A percentile compares a stretch with the other conserved stretches of the same genome.
These are phyloP conservation scores for Yarrowia keelungensis DNA, from an alignment of 805 yeast species.

Conservation along the genomic window DNA sequence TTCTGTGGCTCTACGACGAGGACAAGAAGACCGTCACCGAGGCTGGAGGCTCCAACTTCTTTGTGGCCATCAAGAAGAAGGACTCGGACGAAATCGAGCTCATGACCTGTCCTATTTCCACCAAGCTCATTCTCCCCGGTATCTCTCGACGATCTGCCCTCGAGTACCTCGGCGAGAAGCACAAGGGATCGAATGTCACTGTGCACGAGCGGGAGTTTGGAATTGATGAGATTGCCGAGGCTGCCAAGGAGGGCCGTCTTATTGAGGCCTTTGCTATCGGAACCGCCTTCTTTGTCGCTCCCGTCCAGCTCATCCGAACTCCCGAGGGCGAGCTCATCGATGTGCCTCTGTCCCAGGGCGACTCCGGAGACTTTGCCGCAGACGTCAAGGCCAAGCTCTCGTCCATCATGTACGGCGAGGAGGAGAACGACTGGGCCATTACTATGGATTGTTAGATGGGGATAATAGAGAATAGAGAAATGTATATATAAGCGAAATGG, in stretches of 20 bases:
- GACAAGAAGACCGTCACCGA: constrained; percentile 81
- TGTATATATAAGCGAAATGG: too few relatives aligned
- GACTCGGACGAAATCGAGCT: constrained; percentile 80
- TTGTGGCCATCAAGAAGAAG: constrained; percentile 77
- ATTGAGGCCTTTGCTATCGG: constrained; percentile 97
- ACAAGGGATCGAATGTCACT: constrained; percentile 79
- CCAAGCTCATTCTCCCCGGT: constrained; percentile 90
- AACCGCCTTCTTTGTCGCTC: constrained; percentile 96
- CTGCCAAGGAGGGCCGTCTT: constrained; percentile 78
- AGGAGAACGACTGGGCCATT: constrained; percentile 34
- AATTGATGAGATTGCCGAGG: constrained; percentile 79
- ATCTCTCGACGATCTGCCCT: constrained; percentile 92
- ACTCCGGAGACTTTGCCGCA: constrained; percentile 29
- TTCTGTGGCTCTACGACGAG: constrained; percentile 94
- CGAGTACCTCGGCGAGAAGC: constrained; percentile 74
- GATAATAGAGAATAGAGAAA: neutral
- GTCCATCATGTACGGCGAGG: constrained; percentile 37
- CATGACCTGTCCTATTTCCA: constrained; percentile 95
- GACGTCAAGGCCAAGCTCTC: constrained; percentile 35
- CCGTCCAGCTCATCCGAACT: constrained; percentile 72
- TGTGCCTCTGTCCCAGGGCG: constrained; percentile 31
- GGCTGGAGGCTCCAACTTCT: constrained; percentile 97
- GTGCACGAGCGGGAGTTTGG: constrained; percentile 83
- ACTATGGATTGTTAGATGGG: constrained; percentile 6
- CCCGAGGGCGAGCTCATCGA: constrained; percentile 36